Conservation (phyloP, 2,329 filamentous ascomycete genomes). For the Pseudogymnoascus destructans region DNA sequence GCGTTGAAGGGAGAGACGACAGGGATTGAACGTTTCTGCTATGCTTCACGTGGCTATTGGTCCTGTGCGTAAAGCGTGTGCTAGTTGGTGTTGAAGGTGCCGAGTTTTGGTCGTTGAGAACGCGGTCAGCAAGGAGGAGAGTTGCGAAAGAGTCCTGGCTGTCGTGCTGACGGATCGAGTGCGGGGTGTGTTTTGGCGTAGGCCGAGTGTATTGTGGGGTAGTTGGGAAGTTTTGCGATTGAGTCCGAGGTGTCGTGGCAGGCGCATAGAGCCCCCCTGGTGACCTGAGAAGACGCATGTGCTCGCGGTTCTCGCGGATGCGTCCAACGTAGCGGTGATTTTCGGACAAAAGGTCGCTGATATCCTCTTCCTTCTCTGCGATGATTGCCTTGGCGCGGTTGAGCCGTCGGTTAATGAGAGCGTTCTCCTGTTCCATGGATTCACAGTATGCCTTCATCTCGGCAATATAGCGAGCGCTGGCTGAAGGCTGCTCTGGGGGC, state of each 20-base stretch:
- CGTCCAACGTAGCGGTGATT: constrained; percentile 65
- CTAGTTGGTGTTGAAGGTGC: constrained; percentile 54
- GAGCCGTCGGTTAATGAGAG: constrained; percentile 48
- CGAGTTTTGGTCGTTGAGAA: constrained; percentile 65
- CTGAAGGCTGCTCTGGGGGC: constrained; percentile 32
- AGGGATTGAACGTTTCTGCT: constrained; percentile 67
- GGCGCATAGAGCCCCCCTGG: constrained; percentile 57
- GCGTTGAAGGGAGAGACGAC: constrained; percentile 72
- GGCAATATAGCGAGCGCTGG: constrained; percentile 37
- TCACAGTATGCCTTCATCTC: constrained; percentile 56
- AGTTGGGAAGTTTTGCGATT: constrained; percentile 32
- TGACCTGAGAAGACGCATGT: constrained; percentile 66
- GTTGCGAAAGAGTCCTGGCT: constrained; percentile 60
- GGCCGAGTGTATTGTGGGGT: constrained; percentile 33
- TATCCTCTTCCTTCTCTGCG: constrained; percentile 63
- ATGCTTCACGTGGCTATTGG: constrained; percentile 46
- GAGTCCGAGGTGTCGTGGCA: constrained; percentile 40
- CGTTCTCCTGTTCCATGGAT: constrained; percentile 52
- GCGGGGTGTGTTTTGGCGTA: constrained; percentile 36
- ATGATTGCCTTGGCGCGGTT: constrained; percentile 67
- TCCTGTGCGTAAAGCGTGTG: constrained; percentile 22
- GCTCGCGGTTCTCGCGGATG: constrained; percentile 80
- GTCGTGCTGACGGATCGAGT: constrained; percentile 32
- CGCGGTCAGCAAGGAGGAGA: constrained; percentile 59
- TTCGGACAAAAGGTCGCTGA: constrained; percentile 57